Percentiles rank a stretch among this genome's conserved stretches.
Evolutionary conservation across 352 stramenopile species (phyloP).

Genomic region (Globisporangium acanthophoron): DNA sequence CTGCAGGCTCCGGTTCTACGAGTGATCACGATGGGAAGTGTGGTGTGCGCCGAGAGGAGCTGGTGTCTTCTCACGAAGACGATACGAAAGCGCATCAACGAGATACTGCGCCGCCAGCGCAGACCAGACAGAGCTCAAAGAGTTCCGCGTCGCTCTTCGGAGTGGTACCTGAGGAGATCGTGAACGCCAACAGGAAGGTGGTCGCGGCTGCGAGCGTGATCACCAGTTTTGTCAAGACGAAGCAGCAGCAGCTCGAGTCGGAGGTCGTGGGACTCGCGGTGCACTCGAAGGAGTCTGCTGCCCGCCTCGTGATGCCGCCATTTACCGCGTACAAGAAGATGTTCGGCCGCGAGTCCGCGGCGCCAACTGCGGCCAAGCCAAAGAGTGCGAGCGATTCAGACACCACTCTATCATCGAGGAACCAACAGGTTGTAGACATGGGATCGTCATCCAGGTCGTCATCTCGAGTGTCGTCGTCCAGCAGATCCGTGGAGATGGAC

Average conservation of each 20-base stretch:
- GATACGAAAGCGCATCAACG: neutral
- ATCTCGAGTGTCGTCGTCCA: slow-evolving; percentile 1
- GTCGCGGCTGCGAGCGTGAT: slow-evolving; percentile 27
- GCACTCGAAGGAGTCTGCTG: slow-evolving; percentile 35
- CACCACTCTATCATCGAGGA: neutral
- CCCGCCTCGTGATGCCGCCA: slow-evolving; percentile 25
- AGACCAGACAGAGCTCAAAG: slow-evolving; percentile 3
- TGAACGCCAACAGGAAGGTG: slow-evolving; percentile 20
- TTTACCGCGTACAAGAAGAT: slow-evolving; percentile 31
- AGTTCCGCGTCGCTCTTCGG: slow-evolving; percentile 8
- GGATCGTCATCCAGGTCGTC: neutral
- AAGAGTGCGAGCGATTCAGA: neutral
- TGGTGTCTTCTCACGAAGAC: neutral
- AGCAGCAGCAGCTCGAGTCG: slow-evolving; percentile 29
- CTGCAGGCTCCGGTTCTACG: neutral
- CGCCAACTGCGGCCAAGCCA: neutral
- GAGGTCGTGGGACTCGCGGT: slow-evolving; percentile 27
- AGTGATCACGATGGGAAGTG: neutral
- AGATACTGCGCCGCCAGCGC: neutral
- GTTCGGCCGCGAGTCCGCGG: slow-evolving; percentile 11
- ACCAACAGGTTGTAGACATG: neutral
- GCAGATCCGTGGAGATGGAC: slow-evolving; percentile 2
- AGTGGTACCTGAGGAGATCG: slow-evolving; percentile 13
- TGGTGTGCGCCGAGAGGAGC: too few species aligned
- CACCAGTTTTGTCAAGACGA: slow-evolving; percentile 34